Conservation (phyloP, 345 rosid genomes). For the Erodium maritimum region DNA sequence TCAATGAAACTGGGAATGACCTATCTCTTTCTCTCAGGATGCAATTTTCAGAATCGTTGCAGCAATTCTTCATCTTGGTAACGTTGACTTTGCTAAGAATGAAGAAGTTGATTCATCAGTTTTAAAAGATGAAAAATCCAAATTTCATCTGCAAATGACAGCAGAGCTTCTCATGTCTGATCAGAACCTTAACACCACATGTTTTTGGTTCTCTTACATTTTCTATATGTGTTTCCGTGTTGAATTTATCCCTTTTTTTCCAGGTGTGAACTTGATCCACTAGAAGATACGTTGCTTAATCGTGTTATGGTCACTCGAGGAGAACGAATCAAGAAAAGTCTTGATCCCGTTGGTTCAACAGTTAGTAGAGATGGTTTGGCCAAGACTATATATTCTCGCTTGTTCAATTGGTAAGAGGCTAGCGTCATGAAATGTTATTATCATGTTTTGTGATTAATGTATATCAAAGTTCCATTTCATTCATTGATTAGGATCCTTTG, state of each 20-base stretch:
- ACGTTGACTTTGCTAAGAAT: slow-evolving; percentile 50
- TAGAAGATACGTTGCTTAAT: slow-evolving; percentile 70
- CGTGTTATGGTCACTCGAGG: slow-evolving; percentile 78
- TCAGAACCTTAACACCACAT: slow-evolving; percentile 6
- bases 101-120: slow-evolving; percentile 62
- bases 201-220: slow-evolving; percentile 7
- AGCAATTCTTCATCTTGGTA: slow-evolving; percentile 90
- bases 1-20: neutral
- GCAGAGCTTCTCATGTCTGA: slow-evolving; percentile 64
- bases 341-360: slow-evolving; percentile 59
- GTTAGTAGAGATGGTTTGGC: slow-evolving; percentile 88
- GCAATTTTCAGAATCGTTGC: slow-evolving; percentile 80
- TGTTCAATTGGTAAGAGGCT: slow-evolving; percentile 67
- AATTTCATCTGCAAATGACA: slow-evolving; percentile 66
- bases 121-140: slow-evolving; percentile 48
- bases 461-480: neutral
- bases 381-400: slow-evolving; percentile 71
- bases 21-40: slow-evolving; percentile 30
- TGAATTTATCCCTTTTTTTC: slow-evolving; percentile 10
- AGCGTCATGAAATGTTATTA: neutral
- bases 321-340: slow-evolving; percentile 74
- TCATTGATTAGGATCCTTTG: neutral
- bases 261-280: slow-evolving; percentile 60
- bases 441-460: neutral
- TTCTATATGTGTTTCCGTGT: slow-evolving; percentile 4